Evolutionary conservation across 164 flowering plant species (phyloP).

Genomic region (Macadamia tetraphylla): DNA sequence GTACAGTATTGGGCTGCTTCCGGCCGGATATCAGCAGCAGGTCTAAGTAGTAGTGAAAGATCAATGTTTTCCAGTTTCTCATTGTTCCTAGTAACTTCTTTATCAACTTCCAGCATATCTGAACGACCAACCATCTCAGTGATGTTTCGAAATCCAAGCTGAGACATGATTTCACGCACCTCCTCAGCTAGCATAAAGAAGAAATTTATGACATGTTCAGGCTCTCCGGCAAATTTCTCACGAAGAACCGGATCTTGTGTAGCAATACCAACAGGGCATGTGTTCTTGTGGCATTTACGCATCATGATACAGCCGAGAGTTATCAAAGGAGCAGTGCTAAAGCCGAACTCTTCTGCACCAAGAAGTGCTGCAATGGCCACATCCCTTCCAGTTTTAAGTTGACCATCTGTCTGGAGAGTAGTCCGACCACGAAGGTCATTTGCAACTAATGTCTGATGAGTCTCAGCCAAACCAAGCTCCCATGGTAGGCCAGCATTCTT

Average conservation of each 20-base stretch:
- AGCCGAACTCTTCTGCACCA: conserved; percentile 99
- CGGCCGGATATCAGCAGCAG: conserved; percentile 86
- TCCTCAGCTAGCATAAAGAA: conserved; percentile 99
- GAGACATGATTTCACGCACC: conserved; percentile 87
- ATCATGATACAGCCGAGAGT: conserved; percentile 99
- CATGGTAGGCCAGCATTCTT: conserved; percentile 99
- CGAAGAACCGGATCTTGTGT: conserved; percentile 98
- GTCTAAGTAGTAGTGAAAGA: conserved; percentile 73
- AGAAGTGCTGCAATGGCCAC: conserved; percentile 96
- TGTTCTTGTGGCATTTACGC: conserved; percentile 99
- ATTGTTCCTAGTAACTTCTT: conserved; percentile 58
- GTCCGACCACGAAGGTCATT: conserved; percentile 97
- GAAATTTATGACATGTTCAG: conserved; percentile 95
- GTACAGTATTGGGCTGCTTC: conserved; percentile 90
- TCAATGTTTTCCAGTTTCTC: conserved; percentile 93
- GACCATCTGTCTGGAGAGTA: conserved; percentile 91
- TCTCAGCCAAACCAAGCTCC: conserved; percentile 99
- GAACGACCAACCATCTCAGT: conserved; percentile 97
- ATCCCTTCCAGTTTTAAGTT: conserved; percentile 95
- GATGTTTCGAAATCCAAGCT: conserved; percentile 78
- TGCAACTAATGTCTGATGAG: conserved; percentile 97
- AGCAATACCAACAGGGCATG: conserved; percentile 99
- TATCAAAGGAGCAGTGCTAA: conserved; percentile 98
- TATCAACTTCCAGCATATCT: conserved; percentile 94
- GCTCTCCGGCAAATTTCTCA: conserved; percentile 98